Evolutionary conservation across 2,329 filamentous ascomycete genomes (phyloP), one percentile per base, ranked within the genome.

Genomic region (Colletotrichum australisinense): DNA sequence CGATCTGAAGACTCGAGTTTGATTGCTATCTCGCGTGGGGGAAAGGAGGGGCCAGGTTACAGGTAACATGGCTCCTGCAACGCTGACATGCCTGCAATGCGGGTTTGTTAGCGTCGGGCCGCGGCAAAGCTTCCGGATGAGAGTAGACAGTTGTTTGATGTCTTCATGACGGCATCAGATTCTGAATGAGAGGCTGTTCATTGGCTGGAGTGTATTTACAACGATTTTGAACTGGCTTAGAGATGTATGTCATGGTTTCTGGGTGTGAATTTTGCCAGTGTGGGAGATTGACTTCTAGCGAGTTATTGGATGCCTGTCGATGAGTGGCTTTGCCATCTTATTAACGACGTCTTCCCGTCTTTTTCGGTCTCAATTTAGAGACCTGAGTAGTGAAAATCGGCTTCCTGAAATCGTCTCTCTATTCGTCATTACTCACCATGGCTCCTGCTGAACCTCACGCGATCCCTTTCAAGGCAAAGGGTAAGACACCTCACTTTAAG

Each of bases 371-470:
- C 5, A 1, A 5, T 35, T 35, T 3, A 35, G 32, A 35, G 32
- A 35, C 5, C 3, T 35, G 4, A 5, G 11, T 1, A 5, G 11
- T 35, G 11, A 0, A 12, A 12, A 12, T 35, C 32, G 32, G 32
- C 32, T 35, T 35, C 12, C 32, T 35, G 32, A 35, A 4, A 12
- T 35, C 32, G 14, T 26, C 26, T 32, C 16, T 24, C 24, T 30
- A 12, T 35, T 35, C 8, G 32, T 49, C 24, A 4, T 11, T 11
- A 35, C 26, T 22, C 19, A 52, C 6, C 35, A 69, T 69, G 67
- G 67, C 59, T 46, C 67, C 67, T 9, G 67, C 67, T 49, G 67
- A 69, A 35, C 67, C 67, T 2, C 6, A 64, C 26, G 58, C 67
- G n/a, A 63, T 56, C 2, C 59, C 67, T n/a, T 69, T 69, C 26